phyloP scores from a whole-genome alignment of 768 basidiomycete species.

The Russula earlei region DNA sequence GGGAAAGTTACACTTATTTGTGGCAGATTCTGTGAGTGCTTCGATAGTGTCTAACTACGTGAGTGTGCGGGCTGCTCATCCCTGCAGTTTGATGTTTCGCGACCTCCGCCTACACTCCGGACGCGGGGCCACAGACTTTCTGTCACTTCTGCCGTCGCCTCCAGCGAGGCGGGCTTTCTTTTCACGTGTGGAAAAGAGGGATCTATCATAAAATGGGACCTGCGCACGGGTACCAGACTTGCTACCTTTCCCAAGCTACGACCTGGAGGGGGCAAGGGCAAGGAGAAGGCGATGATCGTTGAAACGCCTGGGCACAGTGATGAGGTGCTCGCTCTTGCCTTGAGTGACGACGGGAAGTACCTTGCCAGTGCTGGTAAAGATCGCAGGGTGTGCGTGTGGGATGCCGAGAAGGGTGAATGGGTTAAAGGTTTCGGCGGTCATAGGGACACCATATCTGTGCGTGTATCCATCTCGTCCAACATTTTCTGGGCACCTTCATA shows the following conservation, averaged over 20 bases:
- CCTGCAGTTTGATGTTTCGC: slow-evolving; percentile 47
- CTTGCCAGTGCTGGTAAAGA: slow-evolving; percentile 87
- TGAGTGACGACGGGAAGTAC: slow-evolving; percentile 77
- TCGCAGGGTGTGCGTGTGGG: slow-evolving; percentile 77
- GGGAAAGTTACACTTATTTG: slow-evolving; percentile 75
- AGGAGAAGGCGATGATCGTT: slow-evolving; percentile 46
- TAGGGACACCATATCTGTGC: slow-evolving; percentile 57
- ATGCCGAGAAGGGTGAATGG: slow-evolving; percentile 67
- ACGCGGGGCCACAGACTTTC: slow-evolving; percentile 69
- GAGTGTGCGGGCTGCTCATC: not conserved
- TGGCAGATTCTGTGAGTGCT: slow-evolving; percentile 58
- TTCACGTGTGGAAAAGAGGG: slow-evolving; percentile 92
- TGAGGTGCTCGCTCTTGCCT: slow-evolving; percentile 73
- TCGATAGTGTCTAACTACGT: not conserved
- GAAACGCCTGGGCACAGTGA: slow-evolving; percentile 72
- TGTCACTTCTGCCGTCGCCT: slow-evolving; percentile 73
- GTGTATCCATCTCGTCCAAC: slow-evolving; percentile 32
- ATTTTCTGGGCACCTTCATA: slow-evolving; percentile 30
- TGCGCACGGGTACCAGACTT: slow-evolving; percentile 51
- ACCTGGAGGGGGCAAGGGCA: slow-evolving; percentile 31
- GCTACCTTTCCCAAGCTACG: slow-evolving; percentile 53
- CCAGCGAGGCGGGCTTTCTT: slow-evolving; percentile 63
- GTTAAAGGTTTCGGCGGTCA: slow-evolving; percentile 74
- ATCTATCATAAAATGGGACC: slow-evolving; percentile 76
- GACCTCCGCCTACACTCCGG: slow-evolving; percentile 42